Evolutionary conservation across 75 land plant species (phyloP), one percentile per base, ranked within the genome.

Genomic region (Picea sitchensis): DNA sequence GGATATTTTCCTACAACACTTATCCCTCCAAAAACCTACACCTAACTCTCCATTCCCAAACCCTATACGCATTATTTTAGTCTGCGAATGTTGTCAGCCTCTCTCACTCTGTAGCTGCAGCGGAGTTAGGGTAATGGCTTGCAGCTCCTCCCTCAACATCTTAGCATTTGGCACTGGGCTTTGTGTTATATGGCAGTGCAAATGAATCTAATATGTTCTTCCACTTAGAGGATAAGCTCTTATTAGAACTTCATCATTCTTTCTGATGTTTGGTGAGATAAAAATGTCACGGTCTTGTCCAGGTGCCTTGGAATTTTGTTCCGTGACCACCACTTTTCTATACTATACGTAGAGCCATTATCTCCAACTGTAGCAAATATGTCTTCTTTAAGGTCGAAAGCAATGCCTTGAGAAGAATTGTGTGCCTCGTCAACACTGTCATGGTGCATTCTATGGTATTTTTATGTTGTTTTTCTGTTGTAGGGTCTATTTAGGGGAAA

Each of bases 121-220:
- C 0, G 26, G 26, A 26, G 26, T 26, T 26, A 26, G 26, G 26
- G 26, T 26, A 26, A 26, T 26, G 26, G 26, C 26, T 26, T 26
- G 26, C 26, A 26, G 26, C 26, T 26, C 26, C 26, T 26, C 26
- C 26, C 26, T 26, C 26, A 0, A 26, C 26, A 26, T 26, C 26
- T 26, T 26, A 26, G 26, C 26, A 0, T 26, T 26, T 26, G 26
- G 0, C 26, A 26, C 26, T 26, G 26, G 26, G 26, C 0, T 26
- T 26, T 26, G 0, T 26, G 26, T 26, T 26, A 26, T 26, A 26
- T 94, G 98, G 68, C 94, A 94, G 63, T 96, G 98, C 79, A 96
- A 76, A 15, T 96, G 89, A 36, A 96, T 91, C 85, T 96, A 96
- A 82, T 96, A 96, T 31, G 98, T 94, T 82, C 94, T 83, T 73